These are phyloP conservation scores for Craspedostauros australis DNA, from an alignment of 108 stramenopile species.

Conservation along the genomic window DNA sequence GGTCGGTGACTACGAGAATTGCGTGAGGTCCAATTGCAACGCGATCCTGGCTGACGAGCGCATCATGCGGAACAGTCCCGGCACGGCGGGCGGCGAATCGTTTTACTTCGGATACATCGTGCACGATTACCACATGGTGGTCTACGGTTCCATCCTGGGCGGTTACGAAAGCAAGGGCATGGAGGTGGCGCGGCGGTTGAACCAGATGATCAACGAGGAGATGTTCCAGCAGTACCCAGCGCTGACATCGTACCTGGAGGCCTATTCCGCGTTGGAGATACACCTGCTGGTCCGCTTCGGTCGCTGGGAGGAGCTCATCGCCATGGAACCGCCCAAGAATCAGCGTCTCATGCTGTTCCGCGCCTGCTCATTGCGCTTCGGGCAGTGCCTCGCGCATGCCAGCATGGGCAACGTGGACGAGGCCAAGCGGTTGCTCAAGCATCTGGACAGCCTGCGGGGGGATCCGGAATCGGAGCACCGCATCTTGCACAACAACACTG, in stretches of 20 bases:
- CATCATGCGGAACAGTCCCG: constrained; percentile 47
- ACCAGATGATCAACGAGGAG: constrained; percentile 47
- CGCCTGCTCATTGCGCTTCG: constrained; percentile 55
- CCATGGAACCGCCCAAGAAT: constrained; percentile 50
- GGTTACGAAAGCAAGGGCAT: constrained; percentile 72
- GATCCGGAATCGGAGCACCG: constrained; percentile 54
- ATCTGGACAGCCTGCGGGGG: constrained; percentile 51
- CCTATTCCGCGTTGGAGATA: constrained; percentile 74
- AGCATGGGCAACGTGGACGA: constrained; percentile 37
- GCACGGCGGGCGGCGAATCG: constrained; percentile 60
- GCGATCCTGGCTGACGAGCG: constrained; percentile 75
- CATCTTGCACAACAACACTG: constrained; percentile 82
- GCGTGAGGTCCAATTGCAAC: constrained; percentile 55
- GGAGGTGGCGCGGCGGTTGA: constrained; percentile 54
- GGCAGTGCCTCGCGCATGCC: constrained; percentile 60
- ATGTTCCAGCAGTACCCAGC: constrained; percentile 63
- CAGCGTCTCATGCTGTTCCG: constrained; percentile 71
- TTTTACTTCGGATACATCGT: constrained; percentile 88
- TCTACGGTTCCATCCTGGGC: constrained; percentile 76
- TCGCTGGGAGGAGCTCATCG: constrained; percentile 69
- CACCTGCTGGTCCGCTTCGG: constrained; percentile 83
- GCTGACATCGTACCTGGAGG: constrained; percentile 69
- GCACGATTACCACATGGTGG: constrained; percentile 80
- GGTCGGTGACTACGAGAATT: constrained; percentile 78
- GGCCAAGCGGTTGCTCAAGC: constrained; percentile 58